These are phyloP conservation scores for Claviceps sp. DNA, from an alignment of 2,329 filamentous ascomycete species.

Conservation along the genomic window DNA sequence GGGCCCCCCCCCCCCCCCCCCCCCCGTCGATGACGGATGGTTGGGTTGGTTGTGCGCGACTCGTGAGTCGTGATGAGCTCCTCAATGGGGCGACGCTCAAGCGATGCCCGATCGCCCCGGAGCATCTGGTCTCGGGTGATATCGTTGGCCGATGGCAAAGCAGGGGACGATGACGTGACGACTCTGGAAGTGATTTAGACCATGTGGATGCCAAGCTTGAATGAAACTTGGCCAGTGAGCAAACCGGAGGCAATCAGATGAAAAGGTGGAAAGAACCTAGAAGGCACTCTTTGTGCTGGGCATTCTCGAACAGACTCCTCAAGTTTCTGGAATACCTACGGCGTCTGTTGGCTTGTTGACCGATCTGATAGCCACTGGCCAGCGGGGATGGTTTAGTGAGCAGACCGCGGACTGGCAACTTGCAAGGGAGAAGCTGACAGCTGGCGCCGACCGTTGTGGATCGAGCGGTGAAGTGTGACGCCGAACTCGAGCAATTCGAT, in stretches of 20 bases:
- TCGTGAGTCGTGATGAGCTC: neutral
- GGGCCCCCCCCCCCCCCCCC: neutral
- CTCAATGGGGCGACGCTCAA: neutral
- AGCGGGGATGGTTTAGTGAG: neutral
- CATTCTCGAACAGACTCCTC: neutral
- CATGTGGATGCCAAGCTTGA: neutral
- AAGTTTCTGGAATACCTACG: neutral
- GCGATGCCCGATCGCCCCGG: constrained; percentile 2
- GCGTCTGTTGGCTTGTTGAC: neutral
- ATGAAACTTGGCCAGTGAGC: neutral
- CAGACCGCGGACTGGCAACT: neutral
- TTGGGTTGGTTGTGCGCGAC: neutral
- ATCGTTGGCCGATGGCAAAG: neutral
- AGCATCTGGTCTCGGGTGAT: neutral
- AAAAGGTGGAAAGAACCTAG: neutral
- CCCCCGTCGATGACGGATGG: neutral
- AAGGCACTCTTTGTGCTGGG: neutral
- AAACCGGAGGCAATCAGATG: neutral
- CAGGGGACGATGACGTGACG: neutral
- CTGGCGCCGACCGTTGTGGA: neutral
- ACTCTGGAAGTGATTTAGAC: neutral
- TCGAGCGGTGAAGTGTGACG: neutral
- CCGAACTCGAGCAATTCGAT: neutral
- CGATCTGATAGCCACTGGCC: neutral
- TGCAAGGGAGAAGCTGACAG: neutral